These are phyloP conservation scores for Endogone sp. DNA, from an alignment of 192 early-diverging fungal species.

Conservation along the genomic window DNA sequence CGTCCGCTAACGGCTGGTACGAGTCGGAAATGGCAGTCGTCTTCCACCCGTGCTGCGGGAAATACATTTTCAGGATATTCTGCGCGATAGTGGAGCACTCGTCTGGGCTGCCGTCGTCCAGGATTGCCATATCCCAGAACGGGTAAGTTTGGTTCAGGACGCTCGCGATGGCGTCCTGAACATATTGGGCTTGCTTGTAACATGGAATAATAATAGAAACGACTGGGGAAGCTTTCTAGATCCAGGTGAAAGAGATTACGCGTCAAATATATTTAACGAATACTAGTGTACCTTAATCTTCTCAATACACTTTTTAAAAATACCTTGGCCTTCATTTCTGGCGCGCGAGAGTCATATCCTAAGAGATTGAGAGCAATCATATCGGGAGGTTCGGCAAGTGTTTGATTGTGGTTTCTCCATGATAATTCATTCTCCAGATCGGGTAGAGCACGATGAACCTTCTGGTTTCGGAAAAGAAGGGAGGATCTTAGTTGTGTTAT, in stretches of 20 bases:
- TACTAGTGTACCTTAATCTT: too few species aligned
- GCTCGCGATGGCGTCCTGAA: not conserved
- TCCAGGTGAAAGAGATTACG: not conserved
- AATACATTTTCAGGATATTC: not conserved
- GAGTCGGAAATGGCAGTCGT: not conserved
- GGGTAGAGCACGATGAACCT: not conserved
- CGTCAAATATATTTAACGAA: too few species aligned
- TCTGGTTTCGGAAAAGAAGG: not conserved
- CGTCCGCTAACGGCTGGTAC: not conserved
- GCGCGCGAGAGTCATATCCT: not conserved
- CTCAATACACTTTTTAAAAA: too few species aligned
- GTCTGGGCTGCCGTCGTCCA: not conserved
- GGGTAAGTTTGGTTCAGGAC: not conserved
- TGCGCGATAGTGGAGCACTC: not conserved
- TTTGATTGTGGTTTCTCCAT: not conserved
- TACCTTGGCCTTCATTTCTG: not conserved
- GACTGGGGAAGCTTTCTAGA: not conserved
- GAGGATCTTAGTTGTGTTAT: not conserved
- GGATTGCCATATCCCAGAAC: not conserved
- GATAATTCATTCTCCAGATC: not conserved
- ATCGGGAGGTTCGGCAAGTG: not conserved
- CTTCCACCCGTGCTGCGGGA: not conserved
- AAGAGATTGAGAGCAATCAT: not conserved
- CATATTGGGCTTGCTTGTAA: not conserved
- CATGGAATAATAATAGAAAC: not conserved